A percentile compares a stretch with the other conserved stretches of the same genome.
phyloP scores from a whole-genome alignment of 78 protist genomes.

The Dictyostelium brefeldianum region DNA sequence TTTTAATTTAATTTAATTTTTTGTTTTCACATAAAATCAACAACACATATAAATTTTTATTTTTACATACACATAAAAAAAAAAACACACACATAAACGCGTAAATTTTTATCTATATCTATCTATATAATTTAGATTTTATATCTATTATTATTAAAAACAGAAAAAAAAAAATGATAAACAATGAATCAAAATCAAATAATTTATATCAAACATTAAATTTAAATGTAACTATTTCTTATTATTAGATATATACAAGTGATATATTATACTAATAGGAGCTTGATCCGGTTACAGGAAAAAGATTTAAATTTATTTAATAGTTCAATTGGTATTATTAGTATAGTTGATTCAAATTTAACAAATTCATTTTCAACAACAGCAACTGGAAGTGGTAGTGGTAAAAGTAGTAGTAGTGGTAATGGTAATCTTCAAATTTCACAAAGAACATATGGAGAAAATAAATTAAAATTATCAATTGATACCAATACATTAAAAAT shows the following conservation, averaged over 20 bases:
- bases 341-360: not conserved
- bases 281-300: not conserved
- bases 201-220: not conserved
- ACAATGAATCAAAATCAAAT: conserved; percentile 8
- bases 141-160: not conserved
- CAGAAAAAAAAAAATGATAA: not conserved
- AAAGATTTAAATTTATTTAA: not conserved
- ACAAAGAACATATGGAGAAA: not conserved
- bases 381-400: not conserved
- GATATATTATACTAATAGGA: not conserved
- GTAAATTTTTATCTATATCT: not conserved
- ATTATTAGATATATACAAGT: not conserved
- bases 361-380: not conserved
- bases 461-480: not conserved
- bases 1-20: too few relatives aligned
- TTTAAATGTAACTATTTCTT: not conserved
- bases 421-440: not conserved
- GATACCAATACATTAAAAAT: not conserved
- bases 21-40: too few relatives aligned
- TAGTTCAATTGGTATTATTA: conserved; percentile 12
- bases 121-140: not conserved
- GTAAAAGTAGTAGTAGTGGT: too few relatives aligned
- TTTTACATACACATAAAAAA: too few relatives aligned
- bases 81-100: too few relatives aligned
- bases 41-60: too few relatives aligned